Conservation (phyloP, 2,329 filamentous ascomycete genomes). For the Passalora sequoiae region DNA sequence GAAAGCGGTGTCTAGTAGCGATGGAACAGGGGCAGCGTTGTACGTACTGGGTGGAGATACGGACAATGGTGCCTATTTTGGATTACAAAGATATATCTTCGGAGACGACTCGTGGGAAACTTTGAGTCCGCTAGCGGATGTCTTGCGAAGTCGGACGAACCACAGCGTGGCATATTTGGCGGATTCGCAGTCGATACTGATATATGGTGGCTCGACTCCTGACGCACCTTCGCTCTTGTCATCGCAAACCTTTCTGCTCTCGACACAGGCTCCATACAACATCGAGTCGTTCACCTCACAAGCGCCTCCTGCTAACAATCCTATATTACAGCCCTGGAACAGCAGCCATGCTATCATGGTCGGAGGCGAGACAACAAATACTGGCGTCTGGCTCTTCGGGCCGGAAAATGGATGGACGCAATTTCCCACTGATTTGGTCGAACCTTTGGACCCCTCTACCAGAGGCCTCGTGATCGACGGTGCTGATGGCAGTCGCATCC, state of each 20-base stretch:
- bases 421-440: slow-evolving; percentile 59
- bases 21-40: slow-evolving; percentile 58
- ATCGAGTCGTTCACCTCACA: slow-evolving; percentile 56
- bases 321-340: slow-evolving; percentile 71
- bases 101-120: slow-evolving; percentile 54
- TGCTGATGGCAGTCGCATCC: slow-evolving; percentile 68
- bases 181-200: slow-evolving; percentile 63
- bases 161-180: slow-evolving; percentile 74
- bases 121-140: slow-evolving; percentile 44
- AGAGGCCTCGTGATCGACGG: slow-evolving; percentile 60
- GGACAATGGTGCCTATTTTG: slow-evolving; percentile 58
- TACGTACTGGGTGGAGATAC: slow-evolving; percentile 74
- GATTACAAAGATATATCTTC: slow-evolving; percentile 67
- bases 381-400: slow-evolving; percentile 67
- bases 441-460: slow-evolving; percentile 32
- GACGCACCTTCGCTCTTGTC: slow-evolving; percentile 53
- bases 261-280: slow-evolving; percentile 58
- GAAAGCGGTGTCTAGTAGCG: slow-evolving; percentile 56
- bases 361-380: slow-evolving; percentile 64
- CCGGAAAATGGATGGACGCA: slow-evolving; percentile 59
- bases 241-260: slow-evolving; percentile 70
- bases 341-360: slow-evolving; percentile 66
- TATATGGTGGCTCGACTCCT: slow-evolving; percentile 72
- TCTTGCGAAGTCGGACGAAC: slow-evolving; percentile 63
- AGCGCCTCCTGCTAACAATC: slow-evolving; percentile 60